Evolutionary conservation across 345 rosid genomes (phyloP).

Genomic region (Eucalyptus curtisii): DNA sequence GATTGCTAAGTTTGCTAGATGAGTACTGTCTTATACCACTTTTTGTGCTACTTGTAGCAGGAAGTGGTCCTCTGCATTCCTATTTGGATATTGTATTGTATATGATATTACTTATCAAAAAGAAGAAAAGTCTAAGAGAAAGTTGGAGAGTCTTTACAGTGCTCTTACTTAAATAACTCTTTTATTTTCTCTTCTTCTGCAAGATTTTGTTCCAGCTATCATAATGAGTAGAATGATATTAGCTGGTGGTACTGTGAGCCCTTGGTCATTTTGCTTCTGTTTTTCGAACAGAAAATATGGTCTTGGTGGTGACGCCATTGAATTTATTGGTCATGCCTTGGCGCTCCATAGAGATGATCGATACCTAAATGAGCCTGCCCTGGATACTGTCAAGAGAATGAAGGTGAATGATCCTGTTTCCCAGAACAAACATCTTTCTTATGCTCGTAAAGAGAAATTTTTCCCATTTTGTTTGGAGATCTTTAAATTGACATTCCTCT

Average conservation of each 20-base stretch:
- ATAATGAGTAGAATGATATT: neutral
- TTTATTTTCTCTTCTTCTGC: neutral
- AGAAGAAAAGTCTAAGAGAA: neutral
- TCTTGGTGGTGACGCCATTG: slow-evolving; percentile 79
- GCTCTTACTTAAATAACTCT: neutral
- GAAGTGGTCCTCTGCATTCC: neutral
- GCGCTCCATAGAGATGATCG: slow-evolving; percentile 88
- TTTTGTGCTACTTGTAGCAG: neutral
- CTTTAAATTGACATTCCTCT: neutral
- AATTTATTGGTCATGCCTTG: slow-evolving; percentile 94
- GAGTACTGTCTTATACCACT: neutral
- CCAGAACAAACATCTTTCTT: neutral
- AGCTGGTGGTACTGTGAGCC: neutral
- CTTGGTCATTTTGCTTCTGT: neutral
- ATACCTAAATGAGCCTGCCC: slow-evolving; percentile 79
- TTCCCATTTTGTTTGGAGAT: neutral
- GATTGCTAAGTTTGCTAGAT: neutral
- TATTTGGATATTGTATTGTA: neutral
- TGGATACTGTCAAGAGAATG: slow-evolving; percentile 92
- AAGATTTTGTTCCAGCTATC: neutral
- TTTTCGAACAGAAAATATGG: slow-evolving; percentile 63
- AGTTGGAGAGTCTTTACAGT: neutral
- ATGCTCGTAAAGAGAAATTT: neutral
- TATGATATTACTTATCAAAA: neutral
- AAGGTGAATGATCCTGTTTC: slow-evolving; percentile 34